These are phyloP conservation scores for Podospora tetraspora DNA, from an alignment of 495 filamentous ascomycete genomes.

Conservation along the genomic window DNA sequence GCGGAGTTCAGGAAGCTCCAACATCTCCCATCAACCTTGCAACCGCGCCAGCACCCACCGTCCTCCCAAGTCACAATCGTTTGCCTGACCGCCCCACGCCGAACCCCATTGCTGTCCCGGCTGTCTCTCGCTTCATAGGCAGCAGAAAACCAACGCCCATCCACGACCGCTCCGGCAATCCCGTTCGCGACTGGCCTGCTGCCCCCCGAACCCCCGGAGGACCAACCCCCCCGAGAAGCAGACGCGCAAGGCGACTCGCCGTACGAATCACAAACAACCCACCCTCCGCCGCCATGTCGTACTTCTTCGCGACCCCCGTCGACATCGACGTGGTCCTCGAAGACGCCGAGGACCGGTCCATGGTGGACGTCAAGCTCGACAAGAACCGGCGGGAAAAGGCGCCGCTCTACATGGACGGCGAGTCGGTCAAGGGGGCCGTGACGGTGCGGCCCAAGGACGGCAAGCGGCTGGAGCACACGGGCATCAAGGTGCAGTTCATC, in stretches of 20 bases:
- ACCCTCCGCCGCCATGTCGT: constrained; percentile 62
- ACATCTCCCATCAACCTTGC: constrained; percentile 1
- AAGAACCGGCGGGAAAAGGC: constrained; percentile 96
- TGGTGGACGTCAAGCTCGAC: constrained; percentile 96
- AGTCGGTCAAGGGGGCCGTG: constrained; percentile 92
- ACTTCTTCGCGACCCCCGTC: constrained; percentile 96
- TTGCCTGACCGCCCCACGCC: background rate
- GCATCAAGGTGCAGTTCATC: constrained; percentile 99
- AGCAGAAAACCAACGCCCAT: background rate
- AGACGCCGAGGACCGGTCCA: constrained; percentile 85
- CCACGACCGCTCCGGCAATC: background rate
- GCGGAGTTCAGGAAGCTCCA: background rate
- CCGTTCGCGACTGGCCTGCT: background rate
- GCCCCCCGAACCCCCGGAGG: background rate
- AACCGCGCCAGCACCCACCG: background rate
- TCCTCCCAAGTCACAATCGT: background rate
- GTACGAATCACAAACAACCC: background rate
- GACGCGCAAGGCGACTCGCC: background rate
- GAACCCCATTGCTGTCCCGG: background rate
- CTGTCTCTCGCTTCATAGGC: background rate
- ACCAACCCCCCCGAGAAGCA: background rate
- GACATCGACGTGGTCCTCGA: constrained; percentile 99
- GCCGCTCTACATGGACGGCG: constrained; percentile 94
- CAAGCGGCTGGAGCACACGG: constrained; percentile 94
- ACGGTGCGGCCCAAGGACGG: constrained; percentile 97